phyloP scores from a whole-genome alignment of 2,329 filamentous ascomycete species.

The Phyllosticta citrichinensis region DNA sequence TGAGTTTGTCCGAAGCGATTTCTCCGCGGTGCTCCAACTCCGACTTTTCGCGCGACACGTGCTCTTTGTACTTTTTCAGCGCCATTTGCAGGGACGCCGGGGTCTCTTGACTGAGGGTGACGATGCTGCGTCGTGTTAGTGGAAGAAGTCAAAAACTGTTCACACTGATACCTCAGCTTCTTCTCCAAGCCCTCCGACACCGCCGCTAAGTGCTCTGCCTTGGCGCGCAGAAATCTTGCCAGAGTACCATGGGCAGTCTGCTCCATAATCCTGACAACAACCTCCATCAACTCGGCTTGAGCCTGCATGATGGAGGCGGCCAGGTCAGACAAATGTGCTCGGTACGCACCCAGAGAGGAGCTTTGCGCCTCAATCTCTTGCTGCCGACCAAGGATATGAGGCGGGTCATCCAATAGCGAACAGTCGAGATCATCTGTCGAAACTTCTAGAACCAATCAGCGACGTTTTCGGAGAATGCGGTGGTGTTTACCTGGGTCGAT shows the following conservation, averaged over 20 bases:
- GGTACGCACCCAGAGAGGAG: conserved; percentile 18
- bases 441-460: conserved; percentile 6
- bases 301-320: conserved; percentile 23
- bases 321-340: conserved; percentile 25
- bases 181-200: conserved; percentile 33
- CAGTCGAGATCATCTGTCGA: neutral
- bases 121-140: conserved; percentile 14
- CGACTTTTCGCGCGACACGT: conserved; percentile 21
- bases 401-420: neutral
- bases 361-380: neutral
- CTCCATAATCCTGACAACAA: conserved; percentile 35
- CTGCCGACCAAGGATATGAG: neutral
- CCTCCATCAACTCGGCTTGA: conserved; percentile 28
- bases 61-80: conserved; percentile 23
- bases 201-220: conserved; percentile 33
- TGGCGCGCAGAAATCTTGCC: conserved; percentile 30
- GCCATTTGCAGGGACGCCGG: conserved; percentile 19
- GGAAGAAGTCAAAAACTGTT: neutral
- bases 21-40: conserved; percentile 20
- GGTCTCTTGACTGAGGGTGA: conserved; percentile 20
- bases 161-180: conserved; percentile 22
- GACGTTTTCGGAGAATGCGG: neutral
- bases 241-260: conserved; percentile 38
- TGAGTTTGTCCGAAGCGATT: neutral
- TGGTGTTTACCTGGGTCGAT: conserved; percentile 16